Percentiles rank a stretch among this genome's conserved stretches.
These are phyloP conservation scores for Alternaria sp. DNA, from an alignment of 2,329 filamentous ascomycete genomes.

Conservation along the genomic window DNA sequence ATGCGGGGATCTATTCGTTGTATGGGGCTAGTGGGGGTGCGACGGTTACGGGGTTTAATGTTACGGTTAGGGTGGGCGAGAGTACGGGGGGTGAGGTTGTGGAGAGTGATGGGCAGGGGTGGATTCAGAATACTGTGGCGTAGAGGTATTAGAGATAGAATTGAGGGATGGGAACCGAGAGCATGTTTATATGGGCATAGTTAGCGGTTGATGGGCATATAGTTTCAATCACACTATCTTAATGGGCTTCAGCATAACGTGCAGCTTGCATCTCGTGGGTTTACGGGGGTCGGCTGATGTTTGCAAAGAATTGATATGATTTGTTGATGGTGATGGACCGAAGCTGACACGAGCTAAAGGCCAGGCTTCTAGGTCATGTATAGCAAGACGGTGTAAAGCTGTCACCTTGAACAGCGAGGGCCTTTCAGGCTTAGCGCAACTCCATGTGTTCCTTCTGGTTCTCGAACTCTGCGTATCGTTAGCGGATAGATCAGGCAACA, in stretches of 20 bases:
- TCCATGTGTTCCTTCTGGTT: background rate
- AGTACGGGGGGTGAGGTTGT: constrained; percentile 19
- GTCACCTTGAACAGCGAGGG: background rate
- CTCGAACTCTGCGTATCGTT: constrained; percentile 2
- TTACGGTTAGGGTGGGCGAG: constrained; percentile 25
- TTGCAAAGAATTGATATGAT: background rate
- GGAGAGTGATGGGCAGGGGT: constrained; percentile 13
- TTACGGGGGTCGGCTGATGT: background rate
- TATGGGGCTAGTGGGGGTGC: constrained; percentile 28
- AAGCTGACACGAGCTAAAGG: background rate
- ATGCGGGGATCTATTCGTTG: constrained; percentile 33
- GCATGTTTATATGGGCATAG: background rate
- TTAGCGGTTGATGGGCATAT: background rate
- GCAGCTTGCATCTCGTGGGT: too few relatives aligned
- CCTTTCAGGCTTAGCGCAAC: background rate
- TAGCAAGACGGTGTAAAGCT: background rate
- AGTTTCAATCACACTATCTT: background rate
- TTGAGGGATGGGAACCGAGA: too few relatives aligned
- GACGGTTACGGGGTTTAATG: constrained; percentile 26
- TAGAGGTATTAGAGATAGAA: too few relatives aligned
- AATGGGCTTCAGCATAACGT: background rate
- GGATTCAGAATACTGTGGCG: constrained; percentile 8
- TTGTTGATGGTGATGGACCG: background rate
- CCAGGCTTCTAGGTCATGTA: background rate
- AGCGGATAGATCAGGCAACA: background rate